Evolutionary conservation across 306 rosid species (phyloP).

Genomic region (Abrus precatorius): DNA sequence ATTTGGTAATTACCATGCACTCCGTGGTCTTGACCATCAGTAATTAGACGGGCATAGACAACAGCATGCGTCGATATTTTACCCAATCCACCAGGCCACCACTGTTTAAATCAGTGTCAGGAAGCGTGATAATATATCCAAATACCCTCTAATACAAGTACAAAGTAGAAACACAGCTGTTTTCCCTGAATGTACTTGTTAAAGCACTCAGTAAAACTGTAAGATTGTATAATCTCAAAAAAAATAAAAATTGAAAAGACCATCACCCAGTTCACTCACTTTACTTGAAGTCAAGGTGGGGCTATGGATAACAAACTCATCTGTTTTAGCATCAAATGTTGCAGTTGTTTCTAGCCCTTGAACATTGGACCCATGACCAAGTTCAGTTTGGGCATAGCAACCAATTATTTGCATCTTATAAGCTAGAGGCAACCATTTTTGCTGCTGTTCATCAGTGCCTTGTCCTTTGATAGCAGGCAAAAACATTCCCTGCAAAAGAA

Average conservation of each 20-base stretch:
- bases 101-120: conserved; percentile 62
- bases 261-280: conserved; percentile 61
- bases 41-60: conserved; percentile 88
- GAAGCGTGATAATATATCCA: conserved; percentile 44
- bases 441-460: conserved; percentile 93
- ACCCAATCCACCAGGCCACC: conserved; percentile 99
- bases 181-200: conserved; percentile 17
- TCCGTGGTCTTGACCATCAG: conserved; percentile 77
- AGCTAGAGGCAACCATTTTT: conserved; percentile 90
- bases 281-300: conserved; percentile 97
- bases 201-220: conserved; percentile 17
- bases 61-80: conserved; percentile 86
- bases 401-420: conserved; percentile 95
- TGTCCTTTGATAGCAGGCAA: conserved; percentile 88
- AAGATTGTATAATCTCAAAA: conserved; percentile 30
- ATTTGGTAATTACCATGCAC: conserved; percentile 74
- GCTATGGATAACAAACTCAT: conserved; percentile 85
- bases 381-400: conserved; percentile 99
- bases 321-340: conserved; percentile 85
- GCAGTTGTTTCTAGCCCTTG: conserved; percentile 99
- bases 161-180: not conserved
- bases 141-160: conserved; percentile 16
- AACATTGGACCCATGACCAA: conserved; percentile 98
- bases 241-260: not conserved
- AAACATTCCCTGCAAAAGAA: conserved; percentile 84